Base-by-base conservation (phyloP, 768 basidiomycete species). In the Arthromyces matolae region DNA sequence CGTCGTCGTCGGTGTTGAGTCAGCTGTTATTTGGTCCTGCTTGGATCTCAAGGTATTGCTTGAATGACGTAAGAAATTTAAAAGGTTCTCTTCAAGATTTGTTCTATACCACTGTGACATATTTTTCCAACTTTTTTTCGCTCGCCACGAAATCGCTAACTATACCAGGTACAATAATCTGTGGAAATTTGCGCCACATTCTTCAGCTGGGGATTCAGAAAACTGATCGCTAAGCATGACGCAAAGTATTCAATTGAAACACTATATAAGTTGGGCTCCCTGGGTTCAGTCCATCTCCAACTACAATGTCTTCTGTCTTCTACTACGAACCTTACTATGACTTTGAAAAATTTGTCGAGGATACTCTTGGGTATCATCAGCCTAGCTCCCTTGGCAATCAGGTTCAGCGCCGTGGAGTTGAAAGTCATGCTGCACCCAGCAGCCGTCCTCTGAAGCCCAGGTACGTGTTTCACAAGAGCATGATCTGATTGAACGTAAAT, bases 281-380 rank as follows among this genome's bases (percentile, higher is more conserved):
- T 10, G 22, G 35, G 50, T 40, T 37, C 44, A 27, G 34, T 10
- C 37, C 8, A 7, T 19, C n/a, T 33, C 22, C 29, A 14, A 24
- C 14, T n/a, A 46, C 20, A 31, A 53, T 53, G 52, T 60, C 65
- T 7, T 55, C 53, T 44, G 57, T 60, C 46, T 65, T 66, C 63
- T 62, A 66, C 55, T 68, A 71, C 60, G 69, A 75, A 51, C 72
- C 72, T 7, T 70, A 71, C 55, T 57, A 69, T 44, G 68, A 73
- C 37, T 69, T 75, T 29, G 72, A 77, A 25, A 71, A 66, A 49
- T 55, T 76, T 50, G 63, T 77, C 52, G 71, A 75, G 39, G 72
- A 76, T 27, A 60, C 69, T 8, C 60, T 72, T 48, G 47, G 52
- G 12, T 25, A 59, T 41, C 52, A n/a, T 36, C 56, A 8, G 38